Evolutionary conservation across 2,329 filamentous ascomycete genomes (phyloP), one percentile per base, ranked within the genome.

Genomic region (Periconia sp.): DNA sequence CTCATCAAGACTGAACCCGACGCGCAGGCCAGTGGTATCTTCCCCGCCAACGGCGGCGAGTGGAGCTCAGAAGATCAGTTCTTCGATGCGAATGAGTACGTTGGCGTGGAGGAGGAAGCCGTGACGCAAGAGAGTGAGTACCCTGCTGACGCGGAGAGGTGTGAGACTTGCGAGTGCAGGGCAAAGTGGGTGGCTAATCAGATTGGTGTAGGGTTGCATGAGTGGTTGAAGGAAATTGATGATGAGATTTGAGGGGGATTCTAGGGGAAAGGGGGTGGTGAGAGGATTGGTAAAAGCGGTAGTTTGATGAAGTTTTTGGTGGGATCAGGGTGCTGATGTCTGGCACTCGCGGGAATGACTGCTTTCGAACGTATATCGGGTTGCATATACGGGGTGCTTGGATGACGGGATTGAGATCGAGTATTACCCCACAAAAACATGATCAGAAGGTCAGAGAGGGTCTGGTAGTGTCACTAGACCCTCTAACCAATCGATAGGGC

Each of bases 131-230:
- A 25, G 29, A 13, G 22, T 28, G 33, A 34, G 43, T 35, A 9
- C 8, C 16, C 16, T 26, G 10, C 10, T 8, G 10, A 35, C 3
- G 31, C 28, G 15, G n/a, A n/a, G n/a, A n/a, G n/a, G n/a, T 50
- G 36, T 37, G 21, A 24, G 12, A 26, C 35, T 11, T 50, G 43
- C 36, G 17, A 43, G 22, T 49, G 49, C 19, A 26, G 32, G n/a
- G 39, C 34, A 7, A 42, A 38, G n/a, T 32, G 46, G 26, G 26
- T 42, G 15, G 28, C 52, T 54, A 37, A 56, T 23, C 16, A 38
- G 6, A 15, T 31, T 47, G 8, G 36, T 45, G 24, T 22, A 56
- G 54, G 41, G 25, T 29, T 44, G 19, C 29, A 30, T 15, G 32
- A 41, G n/a, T 57, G 49, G 50, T 29, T 54, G 22, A 15, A 42